Evolutionary conservation across 129 eudicot species (phyloP).

Genomic region (Arctium minus): DNA sequence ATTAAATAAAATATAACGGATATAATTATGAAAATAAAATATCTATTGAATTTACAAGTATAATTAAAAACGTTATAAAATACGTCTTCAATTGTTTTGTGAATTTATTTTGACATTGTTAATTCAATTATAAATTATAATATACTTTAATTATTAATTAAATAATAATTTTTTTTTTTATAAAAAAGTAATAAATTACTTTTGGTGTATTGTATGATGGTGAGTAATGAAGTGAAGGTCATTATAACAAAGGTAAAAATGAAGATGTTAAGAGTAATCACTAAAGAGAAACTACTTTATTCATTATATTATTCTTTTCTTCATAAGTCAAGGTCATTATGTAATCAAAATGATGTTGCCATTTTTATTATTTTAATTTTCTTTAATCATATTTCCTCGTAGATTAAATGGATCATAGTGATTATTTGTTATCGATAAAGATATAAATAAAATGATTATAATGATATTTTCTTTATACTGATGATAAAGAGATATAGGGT

Average conservation of each 20-base stretch:
- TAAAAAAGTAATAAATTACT: not conserved
- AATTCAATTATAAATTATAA: not conserved
- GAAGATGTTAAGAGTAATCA: slow-evolving; percentile 22
- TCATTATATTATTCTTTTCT: slow-evolving; percentile 6
- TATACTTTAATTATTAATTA: not conserved
- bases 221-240: slow-evolving; percentile 25
- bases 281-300: slow-evolving; percentile 21
- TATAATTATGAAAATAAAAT: not conserved
- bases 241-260: slow-evolving; percentile 28
- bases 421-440: not conserved
- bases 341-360: slow-evolving; percentile 25
- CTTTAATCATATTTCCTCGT: not conserved
- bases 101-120: not conserved
- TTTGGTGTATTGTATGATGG: slow-evolving; percentile 26
- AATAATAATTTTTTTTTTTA: not conserved
- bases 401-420: not conserved
- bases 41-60: not conserved
- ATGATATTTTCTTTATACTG: not conserved
- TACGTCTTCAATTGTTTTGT: not conserved
- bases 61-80: no score
- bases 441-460: not conserved
- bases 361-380: not conserved
- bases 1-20: not conserved
- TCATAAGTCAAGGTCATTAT: slow-evolving; percentile 34
- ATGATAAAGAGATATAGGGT: not conserved